Base-by-base conservation (phyloP, 1,284 basidiomycete genomes). In the Ceratobasidium sp. region DNA sequence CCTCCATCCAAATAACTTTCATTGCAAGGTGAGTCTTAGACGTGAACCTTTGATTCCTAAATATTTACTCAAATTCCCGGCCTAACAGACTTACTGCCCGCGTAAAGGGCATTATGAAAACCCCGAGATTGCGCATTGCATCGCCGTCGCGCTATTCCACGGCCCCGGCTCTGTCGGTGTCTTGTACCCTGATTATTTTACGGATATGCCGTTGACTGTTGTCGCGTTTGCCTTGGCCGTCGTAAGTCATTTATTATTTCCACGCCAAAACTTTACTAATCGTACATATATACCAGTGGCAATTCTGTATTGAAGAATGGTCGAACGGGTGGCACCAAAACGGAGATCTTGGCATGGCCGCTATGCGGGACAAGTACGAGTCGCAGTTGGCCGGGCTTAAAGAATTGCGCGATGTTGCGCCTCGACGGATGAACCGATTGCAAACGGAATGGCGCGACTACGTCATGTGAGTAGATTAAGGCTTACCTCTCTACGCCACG, bases 291-390 rank as follows among this genome's bases (percentile, higher is more conserved):
- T 14, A 22, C 29, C 1, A 36, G 24, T 11, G 14, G 29, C 33
- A 22, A 9, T 56, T 54, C n/a, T 60, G 67, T 31, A 72, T 72
- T n/a, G n/a, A 60, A 45, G 67, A 72, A 29, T 72, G 67, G 67
- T 19, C 36, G 11, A 36, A 59, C 33, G 56, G 67, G 2, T 60
- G 44, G 31, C 44, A 33, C 7, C 41, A 50, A 31, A 60, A 50
- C 19, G 45, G 45, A 7, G 45, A 72, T 19, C 56, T 72, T 15
- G 56, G 67, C 27, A 48, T 48, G 27, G 67, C 27, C 1, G n/a
- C n/a, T 3, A 72, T 72, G 67, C 45, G 11, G 3, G 67, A 60
- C 41, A 72, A 51, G 19, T 72, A 60, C 31, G 56, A 72, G 17
- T 27, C 41, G 19, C 45, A 60, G 17, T 11, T 72, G 27, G 56